These are phyloP conservation scores for Phylloporus sp. DNA, from an alignment of 768 basidiomycete genomes.

Conservation along the genomic window DNA sequence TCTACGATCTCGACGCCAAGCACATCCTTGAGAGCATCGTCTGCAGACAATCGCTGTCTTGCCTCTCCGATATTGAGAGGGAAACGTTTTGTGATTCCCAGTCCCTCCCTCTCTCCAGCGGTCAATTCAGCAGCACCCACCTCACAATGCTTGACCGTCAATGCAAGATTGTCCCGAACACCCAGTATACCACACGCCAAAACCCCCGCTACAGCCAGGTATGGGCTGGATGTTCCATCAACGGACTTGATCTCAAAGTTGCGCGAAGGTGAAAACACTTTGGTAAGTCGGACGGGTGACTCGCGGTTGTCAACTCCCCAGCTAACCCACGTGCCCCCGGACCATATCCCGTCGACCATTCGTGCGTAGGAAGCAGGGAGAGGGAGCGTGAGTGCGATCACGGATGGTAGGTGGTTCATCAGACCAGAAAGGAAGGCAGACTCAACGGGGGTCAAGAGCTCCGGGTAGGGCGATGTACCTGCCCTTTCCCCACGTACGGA, in stretches of 20 bases:
- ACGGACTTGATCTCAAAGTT: conserved; percentile 62
- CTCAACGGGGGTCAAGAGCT: conserved; percentile 42
- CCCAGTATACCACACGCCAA: conserved; percentile 54
- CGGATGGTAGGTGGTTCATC: conserved; percentile 52
- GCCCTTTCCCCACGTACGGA: conserved; percentile 45
- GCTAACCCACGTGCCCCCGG: conserved; percentile 64
- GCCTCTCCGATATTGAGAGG: conserved; percentile 50
- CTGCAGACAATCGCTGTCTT: conserved; percentile 36
- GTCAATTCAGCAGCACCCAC: conserved; percentile 43
- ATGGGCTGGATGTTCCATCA: conserved; percentile 62
- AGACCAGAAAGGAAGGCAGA: conserved; percentile 61
- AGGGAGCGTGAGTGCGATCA: conserved; percentile 57
- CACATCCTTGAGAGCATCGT: conserved; percentile 34
- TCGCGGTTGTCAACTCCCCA: conserved; percentile 75
- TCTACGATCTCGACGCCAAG: conserved; percentile 47
- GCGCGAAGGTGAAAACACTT: conserved; percentile 43
- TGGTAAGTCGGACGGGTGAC: conserved; percentile 54
- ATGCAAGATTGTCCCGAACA: conserved; percentile 35
- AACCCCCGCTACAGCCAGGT: conserved; percentile 55
- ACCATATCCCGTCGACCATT: conserved; percentile 63
- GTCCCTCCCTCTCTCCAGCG: conserved; percentile 37
- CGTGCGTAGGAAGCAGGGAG: conserved; percentile 59
- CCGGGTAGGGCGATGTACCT: conserved; percentile 18
- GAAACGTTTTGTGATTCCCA: conserved; percentile 51
- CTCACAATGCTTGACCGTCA: conserved; percentile 38